Percentiles rank a stretch among this genome's conserved stretches.
phyloP scores from a whole-genome alignment of 768 basidiomycete genomes.

The Psilocybe cubensis region DNA sequence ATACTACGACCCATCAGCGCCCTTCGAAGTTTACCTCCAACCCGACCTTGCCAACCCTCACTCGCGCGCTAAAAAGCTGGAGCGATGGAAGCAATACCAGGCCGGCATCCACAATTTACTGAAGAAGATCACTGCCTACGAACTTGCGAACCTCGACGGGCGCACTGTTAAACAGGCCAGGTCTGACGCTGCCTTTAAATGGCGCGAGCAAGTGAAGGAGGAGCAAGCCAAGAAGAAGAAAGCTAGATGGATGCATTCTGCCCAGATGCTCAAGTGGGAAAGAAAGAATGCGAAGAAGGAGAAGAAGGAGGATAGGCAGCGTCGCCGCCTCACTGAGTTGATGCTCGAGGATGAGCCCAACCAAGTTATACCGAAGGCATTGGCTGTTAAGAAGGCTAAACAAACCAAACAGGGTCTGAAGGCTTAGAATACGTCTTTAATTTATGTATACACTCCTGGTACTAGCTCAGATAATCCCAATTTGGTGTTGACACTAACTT shows the following conservation, averaged over 20 bases:
- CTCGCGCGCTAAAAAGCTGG: conserved; percentile 80
- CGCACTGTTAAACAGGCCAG: conserved; percentile 64
- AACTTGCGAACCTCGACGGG: conserved; percentile 59
- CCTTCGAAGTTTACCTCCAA: conserved; percentile 67
- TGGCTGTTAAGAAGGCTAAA: neutral
- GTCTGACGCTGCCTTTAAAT: conserved; percentile 79
- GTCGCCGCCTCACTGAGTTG: conserved; percentile 58
- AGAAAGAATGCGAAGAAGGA: conserved; percentile 59
- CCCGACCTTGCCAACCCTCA: conserved; percentile 83
- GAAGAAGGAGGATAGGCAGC: conserved; percentile 54
- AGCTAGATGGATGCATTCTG: conserved; percentile 55
- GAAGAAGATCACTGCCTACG: conserved; percentile 54
- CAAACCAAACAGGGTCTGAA: neutral
- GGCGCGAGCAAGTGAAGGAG: conserved; percentile 59
- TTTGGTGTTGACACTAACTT: neutral
- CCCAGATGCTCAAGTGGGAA: conserved; percentile 52
- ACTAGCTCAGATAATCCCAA: neutral
- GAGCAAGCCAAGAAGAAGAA: conserved; percentile 65
- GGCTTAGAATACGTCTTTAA: neutral
- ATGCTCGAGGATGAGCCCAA: conserved; percentile 57
- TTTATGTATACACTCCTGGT: neutral
- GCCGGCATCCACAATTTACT: conserved; percentile 51
- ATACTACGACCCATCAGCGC: conserved; percentile 52
- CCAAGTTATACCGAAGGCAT: conserved; percentile 54
- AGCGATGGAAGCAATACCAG: conserved; percentile 69